Evolutionary conservation across 345 rosid species (phyloP), one percentile per base, ranked within the genome.

Genomic region (Populus davidiana): DNA sequence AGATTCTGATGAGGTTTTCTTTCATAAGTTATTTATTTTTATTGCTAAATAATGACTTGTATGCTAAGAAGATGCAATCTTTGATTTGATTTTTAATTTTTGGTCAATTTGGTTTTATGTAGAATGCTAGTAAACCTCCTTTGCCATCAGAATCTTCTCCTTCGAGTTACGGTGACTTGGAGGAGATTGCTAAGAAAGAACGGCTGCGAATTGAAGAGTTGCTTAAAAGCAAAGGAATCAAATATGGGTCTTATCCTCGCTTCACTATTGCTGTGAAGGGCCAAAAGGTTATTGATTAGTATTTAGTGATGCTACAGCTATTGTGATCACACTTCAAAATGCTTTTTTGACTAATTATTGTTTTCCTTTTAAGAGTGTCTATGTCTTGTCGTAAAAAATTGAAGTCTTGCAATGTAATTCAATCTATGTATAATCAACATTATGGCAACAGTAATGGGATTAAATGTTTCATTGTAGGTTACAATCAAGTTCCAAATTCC

Each of bases 401-500:
- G 9, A 27, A n/a, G 67, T 11, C 20, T 59, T 68, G 36, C 10
- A 23, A 25, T 76, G 33, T 35, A 11, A 17, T 35, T 75, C 52
- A 56, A 35, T 72, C 49, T 21, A 4, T 12, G 50, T 47, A 47
- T 13, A 54, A 11, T 36, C 47, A 17, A 20, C n/a, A 16, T 29
- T 75, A 49, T 27, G 31, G 6, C 9, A 7, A 49, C 17, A 56
- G 56, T 67, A 27, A 50, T 27, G 2, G 8, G 54, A 47, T 17
- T 78, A 49, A 31, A 9, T 81, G 25, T n/a, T 80, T 39, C 81
- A 21, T 73, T 75, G 62, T 80, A 96, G 99, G 85, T 91, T 63
- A 89, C 93, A 18, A 77, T 92, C 86, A 90, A 88, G 89, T 96
- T 96, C 80, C 97, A 90, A 85, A 86, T 93, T 74, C 92, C 94